phyloP scores from a whole-genome alignment of 1,284 basidiomycete species.

The Takashimella koratensis region DNA sequence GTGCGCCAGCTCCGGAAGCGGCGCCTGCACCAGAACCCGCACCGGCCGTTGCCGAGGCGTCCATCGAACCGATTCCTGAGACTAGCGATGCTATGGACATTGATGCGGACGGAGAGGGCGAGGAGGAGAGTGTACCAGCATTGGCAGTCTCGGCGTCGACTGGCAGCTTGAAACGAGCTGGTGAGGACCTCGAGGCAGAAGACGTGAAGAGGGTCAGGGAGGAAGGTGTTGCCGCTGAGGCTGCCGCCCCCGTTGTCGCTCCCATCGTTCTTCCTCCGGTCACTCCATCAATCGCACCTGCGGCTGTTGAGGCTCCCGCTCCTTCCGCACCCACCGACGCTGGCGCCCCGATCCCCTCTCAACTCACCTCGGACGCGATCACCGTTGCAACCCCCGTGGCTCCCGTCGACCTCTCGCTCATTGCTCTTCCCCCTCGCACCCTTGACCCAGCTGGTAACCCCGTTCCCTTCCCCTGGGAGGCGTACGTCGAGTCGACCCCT shows the following conservation, averaged over 20 bases:
- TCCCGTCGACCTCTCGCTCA: conserved; percentile 5
- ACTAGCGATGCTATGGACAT: conserved; percentile 21
- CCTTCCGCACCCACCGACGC: conserved; percentile 1
- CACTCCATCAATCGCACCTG: conserved; percentile 6
- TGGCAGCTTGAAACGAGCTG: conserved; percentile 33
- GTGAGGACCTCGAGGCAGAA: conserved; percentile 29
- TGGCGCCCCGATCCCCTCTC: conserved; percentile 3
- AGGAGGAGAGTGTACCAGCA: conserved; percentile 3
- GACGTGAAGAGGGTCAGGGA: conserved; percentile 39
- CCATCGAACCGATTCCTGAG: conserved; percentile 3
- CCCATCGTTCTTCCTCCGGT: background rate
- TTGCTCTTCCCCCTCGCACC: conserved; percentile 11
- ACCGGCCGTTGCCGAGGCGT: background rate
- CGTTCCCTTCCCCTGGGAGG: conserved; percentile 19
- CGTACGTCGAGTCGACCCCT: conserved; percentile 37
- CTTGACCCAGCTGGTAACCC: conserved; percentile 7
- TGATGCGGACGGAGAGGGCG: conserved; percentile 19
- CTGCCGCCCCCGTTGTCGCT: background rate
- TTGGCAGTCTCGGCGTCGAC: conserved; percentile 14
- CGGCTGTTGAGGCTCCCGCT: background rate
- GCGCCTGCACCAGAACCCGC: background rate
- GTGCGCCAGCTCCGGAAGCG: background rate
- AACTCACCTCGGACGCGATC: background rate
- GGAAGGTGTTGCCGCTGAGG: too few relatives aligned
- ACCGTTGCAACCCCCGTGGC: background rate